phyloP scores from a whole-genome alignment of 306 rosid species.

The Prinsepia uniflora region DNA sequence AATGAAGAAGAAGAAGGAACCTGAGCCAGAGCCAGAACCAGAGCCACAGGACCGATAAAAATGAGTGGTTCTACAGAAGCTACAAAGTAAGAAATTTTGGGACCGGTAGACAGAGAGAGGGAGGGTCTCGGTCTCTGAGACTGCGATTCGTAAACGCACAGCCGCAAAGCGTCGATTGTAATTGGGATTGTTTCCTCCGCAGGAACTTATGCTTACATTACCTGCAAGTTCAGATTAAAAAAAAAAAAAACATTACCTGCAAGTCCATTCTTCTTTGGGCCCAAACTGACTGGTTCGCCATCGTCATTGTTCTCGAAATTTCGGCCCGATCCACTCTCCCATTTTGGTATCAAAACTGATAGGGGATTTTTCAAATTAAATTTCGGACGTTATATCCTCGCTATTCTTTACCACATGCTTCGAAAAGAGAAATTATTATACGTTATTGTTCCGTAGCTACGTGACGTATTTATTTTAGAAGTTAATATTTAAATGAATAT shows the following conservation, averaged over 20 bases:
- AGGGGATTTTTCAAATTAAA: too few relatives aligned
- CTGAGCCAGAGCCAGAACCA: not conserved
- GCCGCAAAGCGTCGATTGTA: not conserved
- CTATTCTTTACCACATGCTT: too few relatives aligned
- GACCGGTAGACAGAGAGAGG: not conserved
- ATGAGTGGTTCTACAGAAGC: not conserved
- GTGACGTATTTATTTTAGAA: too few relatives aligned
- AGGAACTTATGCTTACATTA: not conserved
- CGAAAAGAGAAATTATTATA: too few relatives aligned
- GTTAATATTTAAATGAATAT: too few relatives aligned
- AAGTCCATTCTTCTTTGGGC: constrained; percentile 3
- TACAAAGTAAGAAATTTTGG: not conserved
- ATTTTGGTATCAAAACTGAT: too few relatives aligned
- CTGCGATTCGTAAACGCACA: not conserved
- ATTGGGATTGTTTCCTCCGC: not conserved
- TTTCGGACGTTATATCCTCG: too few relatives aligned
- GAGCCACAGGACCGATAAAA: not conserved
- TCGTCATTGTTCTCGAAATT: not conserved
- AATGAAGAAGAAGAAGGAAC: not conserved
- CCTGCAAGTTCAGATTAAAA: not conserved
- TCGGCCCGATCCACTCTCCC: not conserved
- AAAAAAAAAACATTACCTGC: too few relatives aligned
- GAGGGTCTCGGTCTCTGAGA: not conserved
- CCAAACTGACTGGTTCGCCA: not conserved
- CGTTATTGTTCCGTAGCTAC: too few relatives aligned